Base-by-base conservation (phyloP, 257 asterid species). In the Solanum chilense region DNA sequence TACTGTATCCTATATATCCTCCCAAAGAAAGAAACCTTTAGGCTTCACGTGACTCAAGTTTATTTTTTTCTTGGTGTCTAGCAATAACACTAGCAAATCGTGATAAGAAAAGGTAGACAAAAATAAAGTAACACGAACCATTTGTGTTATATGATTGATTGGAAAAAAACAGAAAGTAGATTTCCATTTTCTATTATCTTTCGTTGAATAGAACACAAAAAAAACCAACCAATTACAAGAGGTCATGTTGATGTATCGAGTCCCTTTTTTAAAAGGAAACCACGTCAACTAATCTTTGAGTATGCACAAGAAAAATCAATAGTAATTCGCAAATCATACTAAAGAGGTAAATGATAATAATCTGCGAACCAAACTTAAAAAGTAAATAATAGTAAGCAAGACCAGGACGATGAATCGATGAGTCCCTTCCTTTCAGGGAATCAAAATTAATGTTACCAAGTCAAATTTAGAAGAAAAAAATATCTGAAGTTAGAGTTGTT, bases 1-100 rank as follows among this genome's bases (percentile, higher is more conserved):
- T 52, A 52, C 62, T 52, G 4, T 60, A 60, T 2, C 29, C 29
- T 60, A 62, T 29, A 23, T 62, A 7, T 6, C 8, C 64, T 56
- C 62, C n/a, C 62, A 0, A 18, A 56, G 0, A 52, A 56, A 18
- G 20, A 52, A 52, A 16, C 0, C 1, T 9, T 1, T 16, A 13
- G 14, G 66, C 12, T 74, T 74, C 21, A 39, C 27, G 27, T 39
- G 27, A 39, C 11, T 42, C 49, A 7, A n/a, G 23, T 13, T 3
- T 33, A 37, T n/a, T 6, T 12, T 7, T 23, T 13, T 23, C 3
- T 74, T 1, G 21, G 18, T 23, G 12, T 39, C 21, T 41, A 41
- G 13, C 35, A 41, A 39, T 8, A n/a, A 41, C 35, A 41, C 35
- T 42, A n/a, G 83, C 60, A 6, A 42, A 76, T 23, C 35, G 83